Evolutionary conservation across 78 protist species (phyloP).

Genomic region (Dictyostelium firmibasis): DNA sequence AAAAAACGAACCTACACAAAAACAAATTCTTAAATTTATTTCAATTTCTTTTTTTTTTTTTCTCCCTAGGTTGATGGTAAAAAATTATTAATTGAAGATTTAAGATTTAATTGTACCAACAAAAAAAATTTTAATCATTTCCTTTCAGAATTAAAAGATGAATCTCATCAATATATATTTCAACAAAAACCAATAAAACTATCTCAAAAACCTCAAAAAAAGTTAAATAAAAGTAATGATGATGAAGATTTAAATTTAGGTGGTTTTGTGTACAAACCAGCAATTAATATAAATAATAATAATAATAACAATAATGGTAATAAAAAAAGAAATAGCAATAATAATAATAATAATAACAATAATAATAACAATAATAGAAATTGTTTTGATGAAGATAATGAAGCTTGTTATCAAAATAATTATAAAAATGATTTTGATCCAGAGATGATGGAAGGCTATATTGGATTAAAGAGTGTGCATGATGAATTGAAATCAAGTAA

Average conservation of each 20-base stretch:
- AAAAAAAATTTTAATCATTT: not conserved
- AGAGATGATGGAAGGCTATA: not conserved
- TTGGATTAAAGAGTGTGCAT: not conserved
- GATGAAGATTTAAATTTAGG: not conserved
- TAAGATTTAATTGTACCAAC: not conserved
- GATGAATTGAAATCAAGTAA: not conserved
- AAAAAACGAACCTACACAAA: not conserved
- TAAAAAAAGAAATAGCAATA: not conserved
- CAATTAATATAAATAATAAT: not conserved
- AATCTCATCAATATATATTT: not conserved
- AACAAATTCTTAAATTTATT: too few species aligned
- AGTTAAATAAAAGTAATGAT: not conserved
- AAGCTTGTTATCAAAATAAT: not conserved
- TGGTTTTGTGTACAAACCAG: not conserved
- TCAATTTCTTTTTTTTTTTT: not conserved
- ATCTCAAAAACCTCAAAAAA: not conserved
- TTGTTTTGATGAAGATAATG: not conserved
- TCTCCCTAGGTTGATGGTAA: not conserved
- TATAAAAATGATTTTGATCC: not conserved
- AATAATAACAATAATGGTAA: not conserved
- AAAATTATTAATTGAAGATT: not conserved
- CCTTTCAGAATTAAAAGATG: not conserved
- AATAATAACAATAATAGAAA: not conserved
- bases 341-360: not conserved
- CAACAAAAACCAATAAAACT: not conserved